Conservation (phyloP, 192 early-diverging fungal species). For the Chytriomyces sp. region DNA sequence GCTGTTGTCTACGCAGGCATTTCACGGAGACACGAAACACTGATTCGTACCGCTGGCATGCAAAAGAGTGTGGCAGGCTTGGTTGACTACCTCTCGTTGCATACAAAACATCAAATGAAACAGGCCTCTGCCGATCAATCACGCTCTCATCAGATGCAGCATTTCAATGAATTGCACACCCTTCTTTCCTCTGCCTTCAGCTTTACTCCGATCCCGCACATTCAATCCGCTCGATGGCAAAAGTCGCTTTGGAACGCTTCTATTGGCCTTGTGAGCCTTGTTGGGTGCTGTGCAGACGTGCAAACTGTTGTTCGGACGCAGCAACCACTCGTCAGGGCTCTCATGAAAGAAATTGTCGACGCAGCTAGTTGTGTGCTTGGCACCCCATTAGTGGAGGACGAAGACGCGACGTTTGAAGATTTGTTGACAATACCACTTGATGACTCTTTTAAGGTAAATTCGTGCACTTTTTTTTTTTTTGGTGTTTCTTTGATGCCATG, state of each 20-base stretch:
- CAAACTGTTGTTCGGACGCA: conserved; percentile 2
- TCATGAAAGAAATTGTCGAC: conserved; percentile 10
- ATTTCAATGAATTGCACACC: background rate
- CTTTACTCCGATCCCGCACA: background rate
- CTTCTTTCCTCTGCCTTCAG: background rate
- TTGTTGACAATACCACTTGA: background rate
- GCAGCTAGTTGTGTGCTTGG: background rate
- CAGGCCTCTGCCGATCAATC: background rate
- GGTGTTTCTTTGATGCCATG: background rate
- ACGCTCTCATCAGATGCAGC: background rate
- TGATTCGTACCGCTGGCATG: background rate
- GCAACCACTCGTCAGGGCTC: background rate
- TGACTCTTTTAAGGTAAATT: background rate
- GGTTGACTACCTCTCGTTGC: background rate
- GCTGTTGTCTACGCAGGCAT: conserved; percentile 8
- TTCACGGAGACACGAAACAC: background rate
- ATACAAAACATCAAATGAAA: background rate
- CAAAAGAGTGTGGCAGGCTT: background rate
- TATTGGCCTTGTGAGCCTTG: conserved; percentile 2
- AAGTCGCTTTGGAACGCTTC: conserved; percentile 17
- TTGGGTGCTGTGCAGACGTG: background rate
- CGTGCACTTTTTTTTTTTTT: background rate
- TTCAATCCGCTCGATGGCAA: conserved; percentile 19
- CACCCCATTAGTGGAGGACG: background rate
- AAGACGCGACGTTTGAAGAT: conserved; percentile 2